Conservation (phyloP, 176 grass and related monocot genomes). For the Coix lacrymajobi region DNA sequence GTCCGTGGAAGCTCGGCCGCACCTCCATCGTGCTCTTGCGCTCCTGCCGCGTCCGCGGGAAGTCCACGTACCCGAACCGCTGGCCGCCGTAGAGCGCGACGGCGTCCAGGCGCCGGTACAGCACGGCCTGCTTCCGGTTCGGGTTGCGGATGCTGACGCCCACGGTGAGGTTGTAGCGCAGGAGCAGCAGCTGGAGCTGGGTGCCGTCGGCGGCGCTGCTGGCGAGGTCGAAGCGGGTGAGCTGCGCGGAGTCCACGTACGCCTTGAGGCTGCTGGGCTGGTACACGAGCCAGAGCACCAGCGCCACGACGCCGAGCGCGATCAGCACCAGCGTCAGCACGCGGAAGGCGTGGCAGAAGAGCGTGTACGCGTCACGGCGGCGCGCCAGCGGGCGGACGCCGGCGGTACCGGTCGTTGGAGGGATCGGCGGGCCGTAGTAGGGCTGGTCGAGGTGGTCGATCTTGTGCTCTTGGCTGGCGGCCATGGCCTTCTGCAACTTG, state of each 20-base stretch:
- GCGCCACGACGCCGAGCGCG: slow-evolving; percentile 27
- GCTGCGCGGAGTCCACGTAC: slow-evolving; percentile 33
- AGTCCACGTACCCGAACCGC: slow-evolving; percentile 4
- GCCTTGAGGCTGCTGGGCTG: slow-evolving; percentile 46
- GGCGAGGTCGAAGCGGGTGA: slow-evolving; percentile 46
- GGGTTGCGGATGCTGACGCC: slow-evolving; percentile 51
- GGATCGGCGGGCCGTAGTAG: slow-evolving; percentile 21
- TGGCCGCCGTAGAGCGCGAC: slow-evolving; percentile 44
- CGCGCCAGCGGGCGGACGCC: background rate
- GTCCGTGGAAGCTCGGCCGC: background rate
- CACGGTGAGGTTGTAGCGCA: slow-evolving; percentile 39
- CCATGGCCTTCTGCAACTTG: background rate
- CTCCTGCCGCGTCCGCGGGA: slow-evolving; percentile 25
- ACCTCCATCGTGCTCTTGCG: slow-evolving; percentile 35
- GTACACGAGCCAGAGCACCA: slow-evolving; percentile 56
- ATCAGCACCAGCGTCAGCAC: slow-evolving; percentile 22
- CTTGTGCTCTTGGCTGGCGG: slow-evolving; percentile 25
- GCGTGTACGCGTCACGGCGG: background rate
- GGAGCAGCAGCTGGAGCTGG: slow-evolving; percentile 8
- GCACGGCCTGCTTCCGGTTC: slow-evolving; percentile 40
- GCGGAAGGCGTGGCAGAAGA: slow-evolving; percentile 18
- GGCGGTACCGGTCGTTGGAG: no score
- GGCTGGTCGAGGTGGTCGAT: slow-evolving; percentile 5
- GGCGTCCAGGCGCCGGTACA: slow-evolving; percentile 43
- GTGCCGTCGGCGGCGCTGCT: background rate